A percentile compares a stretch with the other conserved stretches of the same genome.
These are phyloP conservation scores for Lipomyces sp. DNA, from an alignment of 805 yeast genomes.

Conservation along the genomic window DNA sequence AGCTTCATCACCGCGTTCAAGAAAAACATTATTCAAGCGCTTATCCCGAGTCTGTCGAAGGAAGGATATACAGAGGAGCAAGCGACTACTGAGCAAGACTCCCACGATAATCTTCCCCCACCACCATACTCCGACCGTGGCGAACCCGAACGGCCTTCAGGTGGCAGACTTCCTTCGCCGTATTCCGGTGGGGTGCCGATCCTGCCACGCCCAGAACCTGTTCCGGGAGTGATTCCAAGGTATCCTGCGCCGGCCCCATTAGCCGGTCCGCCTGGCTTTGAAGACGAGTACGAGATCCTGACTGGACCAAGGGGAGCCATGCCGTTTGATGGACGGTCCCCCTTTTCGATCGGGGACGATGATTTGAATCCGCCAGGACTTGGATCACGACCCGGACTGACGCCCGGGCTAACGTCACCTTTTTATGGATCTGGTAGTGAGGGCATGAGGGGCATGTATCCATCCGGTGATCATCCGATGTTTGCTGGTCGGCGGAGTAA, in stretches of 20 bases:
- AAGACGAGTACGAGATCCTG: conserved; percentile 49
- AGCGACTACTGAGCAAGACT: conserved; percentile 23
- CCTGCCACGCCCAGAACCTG: conserved; percentile 5
- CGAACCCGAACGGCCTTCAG: neutral
- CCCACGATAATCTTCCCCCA: conserved; percentile 30
- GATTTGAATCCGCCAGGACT: conserved; percentile 51
- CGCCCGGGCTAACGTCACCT: conserved; percentile 38
- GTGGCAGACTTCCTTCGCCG: conserved; percentile 6
- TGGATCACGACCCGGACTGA: conserved; percentile 45
- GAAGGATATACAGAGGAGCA: conserved; percentile 27
- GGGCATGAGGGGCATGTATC: conserved; percentile 37
- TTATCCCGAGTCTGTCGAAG: conserved; percentile 27
- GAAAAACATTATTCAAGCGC: conserved; percentile 18
- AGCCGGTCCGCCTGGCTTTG: conserved; percentile 50
- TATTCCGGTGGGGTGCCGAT: neutral
- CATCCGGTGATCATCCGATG: conserved; percentile 37
- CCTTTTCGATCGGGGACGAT: conserved; percentile 45
- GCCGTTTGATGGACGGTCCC: conserved; percentile 22
- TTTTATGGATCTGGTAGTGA: conserved; percentile 13
- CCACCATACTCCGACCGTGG: conserved; percentile 30
- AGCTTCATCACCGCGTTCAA: conserved; percentile 21
- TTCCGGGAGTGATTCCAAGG: conserved; percentile 14
- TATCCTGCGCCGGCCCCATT: conserved; percentile 34
- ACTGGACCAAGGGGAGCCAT: conserved; percentile 17
- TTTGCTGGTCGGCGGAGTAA: conserved; percentile 38